Evolutionary conservation across 331 rosid species (phyloP).

Genomic region (Pyrus hybrid): DNA sequence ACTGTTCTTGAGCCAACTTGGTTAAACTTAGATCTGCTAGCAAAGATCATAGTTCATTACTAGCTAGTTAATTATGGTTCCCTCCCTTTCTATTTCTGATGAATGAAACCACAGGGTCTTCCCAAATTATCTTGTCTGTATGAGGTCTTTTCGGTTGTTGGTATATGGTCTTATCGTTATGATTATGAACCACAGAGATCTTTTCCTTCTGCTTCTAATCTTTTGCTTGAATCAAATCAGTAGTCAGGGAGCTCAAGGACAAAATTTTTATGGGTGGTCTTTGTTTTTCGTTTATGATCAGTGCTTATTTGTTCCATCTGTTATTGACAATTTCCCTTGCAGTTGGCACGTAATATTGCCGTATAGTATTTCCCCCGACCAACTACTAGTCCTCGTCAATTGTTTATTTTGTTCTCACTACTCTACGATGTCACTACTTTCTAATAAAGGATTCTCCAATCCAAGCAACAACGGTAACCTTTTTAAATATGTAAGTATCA

Average conservation of each 20-base stretch:
- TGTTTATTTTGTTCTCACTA: neutral
- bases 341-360: neutral
- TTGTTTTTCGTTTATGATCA: conserved; percentile 6
- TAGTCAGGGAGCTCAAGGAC: neutral
- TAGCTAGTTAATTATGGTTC: too few relatives aligned
- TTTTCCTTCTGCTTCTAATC: neutral
- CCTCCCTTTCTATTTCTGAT: too few relatives aligned
- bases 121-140: too few relatives aligned
- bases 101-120: too few relatives aligned
- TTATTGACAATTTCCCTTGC: conserved; percentile 10
- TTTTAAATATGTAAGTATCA: conserved; percentile 48
- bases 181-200: neutral
- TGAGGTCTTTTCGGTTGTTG: too few relatives aligned
- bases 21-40: too few relatives aligned
- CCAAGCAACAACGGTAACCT: conserved; percentile 28
- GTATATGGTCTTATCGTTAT: neutral
- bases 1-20: too few relatives aligned
- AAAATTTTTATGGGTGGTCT: neutral
- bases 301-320: conserved; percentile 6
- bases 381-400: neutral
- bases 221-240: neutral
- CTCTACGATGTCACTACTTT: neutral
- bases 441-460: conserved; percentile 24
- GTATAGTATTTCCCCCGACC: neutral
- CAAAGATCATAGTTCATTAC: too few relatives aligned